Percentiles rank a stretch among this genome's conserved stretches.
Conservation (phyloP, 2,329 filamentous ascomycete genomes). For the Teratosphaeria zuluensis region DNA sequence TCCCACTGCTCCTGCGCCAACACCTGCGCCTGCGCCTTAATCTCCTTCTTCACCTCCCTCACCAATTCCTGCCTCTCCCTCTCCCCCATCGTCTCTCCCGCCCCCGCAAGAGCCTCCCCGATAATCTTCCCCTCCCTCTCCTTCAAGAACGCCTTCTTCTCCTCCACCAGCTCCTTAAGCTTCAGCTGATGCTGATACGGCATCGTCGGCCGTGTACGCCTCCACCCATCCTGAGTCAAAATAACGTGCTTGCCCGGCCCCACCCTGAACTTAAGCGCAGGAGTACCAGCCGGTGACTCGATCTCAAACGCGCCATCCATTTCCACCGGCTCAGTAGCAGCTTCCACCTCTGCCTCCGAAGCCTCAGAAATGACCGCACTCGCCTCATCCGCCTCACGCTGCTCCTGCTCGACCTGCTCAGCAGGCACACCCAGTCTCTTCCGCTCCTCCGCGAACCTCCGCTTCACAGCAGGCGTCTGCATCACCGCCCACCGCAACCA, state of each 20-base stretch:
- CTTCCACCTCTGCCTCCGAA: constrained; percentile 10
- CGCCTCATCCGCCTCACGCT: constrained; percentile 9
- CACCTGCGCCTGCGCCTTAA: neutral
- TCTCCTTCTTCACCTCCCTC: neutral
- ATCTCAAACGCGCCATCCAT: constrained; percentile 20
- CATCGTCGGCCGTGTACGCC: constrained; percentile 13
- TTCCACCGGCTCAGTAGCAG: constrained; percentile 10
- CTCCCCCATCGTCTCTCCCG: neutral
- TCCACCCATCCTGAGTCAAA: constrained; percentile 22
- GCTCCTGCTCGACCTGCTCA: constrained; percentile 11
- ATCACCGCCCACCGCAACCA: constrained; percentile 80
- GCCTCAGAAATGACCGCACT: constrained; percentile 6
- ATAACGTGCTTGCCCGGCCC: constrained; percentile 19
- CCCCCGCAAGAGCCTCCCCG: neutral
- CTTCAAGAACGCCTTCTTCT: neutral
- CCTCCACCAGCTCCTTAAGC: neutral
- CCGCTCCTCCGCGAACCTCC: constrained; percentile 57
- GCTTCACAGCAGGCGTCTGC: constrained; percentile 61
- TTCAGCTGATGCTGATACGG: neutral
- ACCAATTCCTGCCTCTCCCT: neutral
- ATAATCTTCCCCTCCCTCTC: neutral
- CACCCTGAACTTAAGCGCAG: constrained; percentile 23
- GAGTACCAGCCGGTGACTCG: constrained; percentile 15
- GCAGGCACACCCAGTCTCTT: constrained; percentile 52
- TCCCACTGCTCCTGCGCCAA: neutral